A percentile compares a stretch with the other conserved stretches of the same genome.
phyloP scores from a whole-genome alignment of 2,329 filamentous ascomycete genomes.

The Fusarium mangiferae region DNA sequence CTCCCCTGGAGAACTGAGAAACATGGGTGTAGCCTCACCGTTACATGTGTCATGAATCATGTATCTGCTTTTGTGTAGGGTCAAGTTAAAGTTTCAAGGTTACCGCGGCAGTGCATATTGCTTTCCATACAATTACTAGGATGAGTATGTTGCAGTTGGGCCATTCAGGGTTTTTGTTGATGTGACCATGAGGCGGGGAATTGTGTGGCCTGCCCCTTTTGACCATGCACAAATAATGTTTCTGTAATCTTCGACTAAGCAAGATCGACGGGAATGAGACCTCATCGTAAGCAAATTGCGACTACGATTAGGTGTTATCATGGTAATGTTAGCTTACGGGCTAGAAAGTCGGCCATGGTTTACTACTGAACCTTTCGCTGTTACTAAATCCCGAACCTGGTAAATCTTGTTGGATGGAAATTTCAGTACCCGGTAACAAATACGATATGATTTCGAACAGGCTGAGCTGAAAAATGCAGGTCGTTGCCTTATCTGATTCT shows the following conservation, averaged over 20 bases:
- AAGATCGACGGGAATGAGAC: background rate
- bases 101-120: background rate
- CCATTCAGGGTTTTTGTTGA: background rate
- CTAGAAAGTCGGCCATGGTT: background rate
- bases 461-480: background rate
- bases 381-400: background rate
- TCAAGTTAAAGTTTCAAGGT: background rate
- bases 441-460: background rate
- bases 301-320: background rate
- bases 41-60: background rate
- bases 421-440: background rate
- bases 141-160: background rate
- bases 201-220: background rate
- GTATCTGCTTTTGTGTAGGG: background rate
- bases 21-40: background rate
- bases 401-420: background rate
- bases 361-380: background rate
- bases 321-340: background rate
- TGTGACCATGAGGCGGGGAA: background rate
- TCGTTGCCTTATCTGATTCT: background rate
- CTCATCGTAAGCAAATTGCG: background rate
- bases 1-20: too few species aligned
- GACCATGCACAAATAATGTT: background rate
- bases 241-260: background rate
- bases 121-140: background rate